Evolutionary conservation across 148 eudicot species (phyloP).

Genomic region (Arbutus unedo): DNA sequence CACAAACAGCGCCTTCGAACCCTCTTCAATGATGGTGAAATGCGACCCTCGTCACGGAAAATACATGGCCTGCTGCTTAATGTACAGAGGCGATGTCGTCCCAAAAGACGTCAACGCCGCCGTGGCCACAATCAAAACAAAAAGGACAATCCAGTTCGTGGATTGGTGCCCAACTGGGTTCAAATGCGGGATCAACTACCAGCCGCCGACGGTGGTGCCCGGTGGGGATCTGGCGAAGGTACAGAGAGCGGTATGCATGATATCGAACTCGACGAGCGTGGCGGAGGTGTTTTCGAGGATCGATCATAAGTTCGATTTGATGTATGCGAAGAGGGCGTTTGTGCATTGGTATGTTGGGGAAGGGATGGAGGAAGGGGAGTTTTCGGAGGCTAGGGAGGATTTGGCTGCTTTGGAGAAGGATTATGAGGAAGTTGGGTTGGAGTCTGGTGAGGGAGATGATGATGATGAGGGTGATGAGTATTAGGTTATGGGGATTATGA

Average conservation of each 20-base stretch:
- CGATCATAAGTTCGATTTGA: constrained; percentile 50
- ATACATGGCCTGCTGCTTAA: constrained; percentile 55
- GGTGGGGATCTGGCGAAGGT: constrained; percentile 55
- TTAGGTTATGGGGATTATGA: not conserved
- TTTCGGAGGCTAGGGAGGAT: constrained; percentile 47
- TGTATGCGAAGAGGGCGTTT: constrained; percentile 52
- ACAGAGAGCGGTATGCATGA: constrained; percentile 54
- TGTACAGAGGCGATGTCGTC: constrained; percentile 51
- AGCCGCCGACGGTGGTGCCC: constrained; percentile 54
- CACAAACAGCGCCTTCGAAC: constrained; percentile 50
- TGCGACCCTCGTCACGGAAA: constrained; percentile 51
- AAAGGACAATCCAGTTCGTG: constrained; percentile 53
- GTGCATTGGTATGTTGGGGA: constrained; percentile 59
- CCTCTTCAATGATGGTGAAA: constrained; percentile 48
- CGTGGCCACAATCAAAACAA: constrained; percentile 49
- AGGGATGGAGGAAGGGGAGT: constrained; percentile 59
- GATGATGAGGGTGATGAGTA: constrained; percentile 35
- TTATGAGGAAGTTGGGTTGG: constrained; percentile 50
- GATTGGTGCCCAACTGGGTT: constrained; percentile 58
- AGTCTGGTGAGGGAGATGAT: constrained; percentile 50
- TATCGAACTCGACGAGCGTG: constrained; percentile 50
- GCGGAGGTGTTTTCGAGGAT: constrained; percentile 56
- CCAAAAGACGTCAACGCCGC: constrained; percentile 52
- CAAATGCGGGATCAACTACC: constrained; percentile 53
- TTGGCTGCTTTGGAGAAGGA: constrained; percentile 53